Evolutionary conservation across 1,284 basidiomycete genomes (phyloP).

Genomic region (Melampsora larici-populina): DNA sequence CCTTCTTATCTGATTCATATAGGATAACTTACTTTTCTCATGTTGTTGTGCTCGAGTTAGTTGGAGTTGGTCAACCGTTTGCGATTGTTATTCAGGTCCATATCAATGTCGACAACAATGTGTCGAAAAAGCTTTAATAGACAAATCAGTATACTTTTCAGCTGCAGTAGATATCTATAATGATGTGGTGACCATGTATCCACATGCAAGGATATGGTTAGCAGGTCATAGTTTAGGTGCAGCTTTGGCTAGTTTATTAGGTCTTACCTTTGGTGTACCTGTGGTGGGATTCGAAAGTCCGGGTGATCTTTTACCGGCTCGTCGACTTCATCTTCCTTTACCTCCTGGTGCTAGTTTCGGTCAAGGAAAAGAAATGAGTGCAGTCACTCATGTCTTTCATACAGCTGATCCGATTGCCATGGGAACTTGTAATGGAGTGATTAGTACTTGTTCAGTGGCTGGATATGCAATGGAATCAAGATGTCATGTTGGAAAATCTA

Average conservation of each 20-base stretch:
- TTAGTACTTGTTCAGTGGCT: conserved; percentile 65
- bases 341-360: conserved; percentile 54
- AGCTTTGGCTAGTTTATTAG: conserved; percentile 77
- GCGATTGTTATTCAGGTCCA: conserved; percentile 78
- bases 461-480: conserved; percentile 64
- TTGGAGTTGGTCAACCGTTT: conserved; percentile 93
- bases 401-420: conserved; percentile 74
- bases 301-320: conserved; percentile 79
- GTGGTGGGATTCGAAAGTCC: conserved; percentile 87
- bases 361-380: conserved; percentile 43
- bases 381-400: conserved; percentile 70
- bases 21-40: conserved; percentile 92
- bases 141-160: conserved; percentile 85
- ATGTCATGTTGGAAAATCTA: conserved; percentile 30
- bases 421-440: conserved; percentile 68
- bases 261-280: conserved; percentile 85
- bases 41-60: conserved; percentile 94
- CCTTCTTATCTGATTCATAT: too few species aligned
- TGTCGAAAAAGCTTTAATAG: conserved; percentile 70
- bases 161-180: conserved; percentile 75
- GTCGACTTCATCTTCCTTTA: conserved; percentile 77
- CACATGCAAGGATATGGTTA: conserved; percentile 86
- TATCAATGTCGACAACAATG: conserved; percentile 73
- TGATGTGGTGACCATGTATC: conserved; percentile 90
- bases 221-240: conserved; percentile 88